phyloP scores from a whole-genome alignment of 768 basidiomycete genomes.

The Hirschioporus abietinus region DNA sequence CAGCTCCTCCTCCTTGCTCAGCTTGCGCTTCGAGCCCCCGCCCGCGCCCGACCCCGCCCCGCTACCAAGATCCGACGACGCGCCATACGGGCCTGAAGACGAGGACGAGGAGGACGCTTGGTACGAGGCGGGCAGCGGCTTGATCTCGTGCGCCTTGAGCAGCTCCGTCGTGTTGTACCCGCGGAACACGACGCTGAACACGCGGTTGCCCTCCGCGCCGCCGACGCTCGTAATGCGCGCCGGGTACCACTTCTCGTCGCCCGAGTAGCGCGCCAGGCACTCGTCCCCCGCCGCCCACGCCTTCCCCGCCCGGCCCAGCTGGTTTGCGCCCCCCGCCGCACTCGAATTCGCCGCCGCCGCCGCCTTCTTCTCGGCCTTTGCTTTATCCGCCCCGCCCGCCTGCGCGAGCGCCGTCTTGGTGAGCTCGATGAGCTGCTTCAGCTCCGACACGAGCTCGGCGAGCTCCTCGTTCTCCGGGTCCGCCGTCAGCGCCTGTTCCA shows the following conservation, averaged over 20 bases:
- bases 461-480: slow-evolving; percentile 77
- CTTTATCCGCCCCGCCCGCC: slow-evolving; percentile 36
- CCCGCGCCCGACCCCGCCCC: slow-evolving; percentile 31
- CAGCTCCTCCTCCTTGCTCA: slow-evolving; percentile 76
- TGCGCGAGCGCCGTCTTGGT: slow-evolving; percentile 69
- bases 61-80: slow-evolving; percentile 29
- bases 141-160: slow-evolving; percentile 66
- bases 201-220: slow-evolving; percentile 74
- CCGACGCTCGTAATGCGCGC: slow-evolving; percentile 83
- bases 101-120: neutral
- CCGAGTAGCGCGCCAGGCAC: slow-evolving; percentile 80
- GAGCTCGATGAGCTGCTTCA: slow-evolving; percentile 79
- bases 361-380: neutral
- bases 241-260: slow-evolving; percentile 82
- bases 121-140: slow-evolving; percentile 49
- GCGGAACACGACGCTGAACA: slow-evolving; percentile 88
- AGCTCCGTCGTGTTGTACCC: slow-evolving; percentile 90
- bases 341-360: slow-evolving; percentile 29
- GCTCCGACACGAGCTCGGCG: slow-evolving; percentile 64
- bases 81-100: neutral
- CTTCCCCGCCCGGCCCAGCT: slow-evolving; percentile 38
- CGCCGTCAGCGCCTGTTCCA: slow-evolving; percentile 69
- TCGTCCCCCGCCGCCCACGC: slow-evolving; percentile 82
- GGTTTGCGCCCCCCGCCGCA: slow-evolving; percentile 53
- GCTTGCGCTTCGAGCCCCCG: slow-evolving; percentile 67